These are phyloP conservation scores for Proliferodiscus dingleyae DNA, from an alignment of 2,329 filamentous ascomycete species.

Conservation along the genomic window DNA sequence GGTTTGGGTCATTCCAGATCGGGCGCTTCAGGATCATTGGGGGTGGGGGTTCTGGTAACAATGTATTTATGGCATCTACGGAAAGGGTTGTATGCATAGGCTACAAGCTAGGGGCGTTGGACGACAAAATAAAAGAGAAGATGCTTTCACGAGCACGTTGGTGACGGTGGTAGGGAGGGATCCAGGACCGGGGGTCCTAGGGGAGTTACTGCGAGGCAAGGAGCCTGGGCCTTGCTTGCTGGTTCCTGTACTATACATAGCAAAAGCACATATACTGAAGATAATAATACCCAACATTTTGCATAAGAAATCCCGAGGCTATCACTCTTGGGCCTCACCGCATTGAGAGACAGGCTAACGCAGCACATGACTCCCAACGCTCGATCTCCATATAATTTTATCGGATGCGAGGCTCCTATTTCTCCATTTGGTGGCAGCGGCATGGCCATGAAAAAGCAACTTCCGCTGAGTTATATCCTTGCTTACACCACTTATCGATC, in stretches of 20 bases:
- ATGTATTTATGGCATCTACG: conserved; percentile 1
- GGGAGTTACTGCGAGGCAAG: no score
- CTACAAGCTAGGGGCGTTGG: background rate
- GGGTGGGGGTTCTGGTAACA: conserved; percentile 1
- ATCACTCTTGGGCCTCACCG: no score
- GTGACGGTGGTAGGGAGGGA: no score
- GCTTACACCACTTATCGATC: no score
- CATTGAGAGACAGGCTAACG: no score
- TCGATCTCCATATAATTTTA: background rate
- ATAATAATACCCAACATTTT: no score
- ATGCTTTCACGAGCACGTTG: conserved; percentile 6
- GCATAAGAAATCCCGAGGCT: no score
- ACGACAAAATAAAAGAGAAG: conserved; percentile 1
- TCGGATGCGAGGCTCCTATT: background rate
- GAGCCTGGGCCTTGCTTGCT: no score
- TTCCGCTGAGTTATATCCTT: background rate
- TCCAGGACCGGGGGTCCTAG: no score
- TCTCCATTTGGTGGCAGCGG: background rate
- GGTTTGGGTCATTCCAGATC: background rate
- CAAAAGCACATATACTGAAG: no score
- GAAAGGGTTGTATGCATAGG: background rate
- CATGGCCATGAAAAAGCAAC: background rate
- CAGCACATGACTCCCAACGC: no score
- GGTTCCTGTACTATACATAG: no score
- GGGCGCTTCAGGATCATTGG: background rate